Evolutionary conservation across 176 grass and related monocot species (phyloP), one percentile per base, ranked within the genome.

Genomic region (Dactylis glomerata): DNA sequence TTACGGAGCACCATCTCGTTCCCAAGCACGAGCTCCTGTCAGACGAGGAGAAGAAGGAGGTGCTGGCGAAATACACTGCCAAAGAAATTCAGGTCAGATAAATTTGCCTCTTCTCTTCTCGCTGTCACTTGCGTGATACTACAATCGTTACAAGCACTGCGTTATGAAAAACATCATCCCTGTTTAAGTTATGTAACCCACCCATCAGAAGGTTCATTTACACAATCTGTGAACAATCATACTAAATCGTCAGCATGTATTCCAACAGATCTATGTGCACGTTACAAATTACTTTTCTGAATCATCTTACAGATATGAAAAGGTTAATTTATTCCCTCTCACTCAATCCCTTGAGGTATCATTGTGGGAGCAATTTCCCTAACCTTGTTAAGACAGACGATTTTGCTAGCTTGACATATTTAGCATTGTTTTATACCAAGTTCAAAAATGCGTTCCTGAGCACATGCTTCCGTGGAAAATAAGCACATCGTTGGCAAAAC

Each of bases 41-140:
- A 5, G 30, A 65, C 0, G 75, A 89, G 14, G 78, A 99, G 19
- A 99, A 99, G 89, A 94, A 88, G 81, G 68, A 76, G 7, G 61
- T 99, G 42, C 78, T 99, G 19, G 88, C 92, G 34, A 88, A 88
- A 24, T 96, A 99, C 74, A 96, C 88, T 1, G 85, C 93, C 11
- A 95, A 96, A 68, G 93, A 96, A 94, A 96, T 91, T 76, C 56
- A 99, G 93, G 93, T 99, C 32, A 15, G 72, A 24, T 74, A n/a
- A 82, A 28, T 52, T 82, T 63, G 9, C 40, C 6, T 83, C 12
- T 80, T 69, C 12, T 40, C 71, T 86, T 20, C 70, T 73, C 7
- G 0, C 24, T 27, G 10, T 55, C 22, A 64, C 26, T 55, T 1
- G 22, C 17, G 8, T 50, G 36, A 62, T 65, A 14, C 22, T 41